A percentile compares a stretch with the other conserved stretches of the same genome.
Evolutionary conservation across 2,329 filamentous ascomycete genomes (phyloP).

Genomic region (Ascochyta rabiei): DNA sequence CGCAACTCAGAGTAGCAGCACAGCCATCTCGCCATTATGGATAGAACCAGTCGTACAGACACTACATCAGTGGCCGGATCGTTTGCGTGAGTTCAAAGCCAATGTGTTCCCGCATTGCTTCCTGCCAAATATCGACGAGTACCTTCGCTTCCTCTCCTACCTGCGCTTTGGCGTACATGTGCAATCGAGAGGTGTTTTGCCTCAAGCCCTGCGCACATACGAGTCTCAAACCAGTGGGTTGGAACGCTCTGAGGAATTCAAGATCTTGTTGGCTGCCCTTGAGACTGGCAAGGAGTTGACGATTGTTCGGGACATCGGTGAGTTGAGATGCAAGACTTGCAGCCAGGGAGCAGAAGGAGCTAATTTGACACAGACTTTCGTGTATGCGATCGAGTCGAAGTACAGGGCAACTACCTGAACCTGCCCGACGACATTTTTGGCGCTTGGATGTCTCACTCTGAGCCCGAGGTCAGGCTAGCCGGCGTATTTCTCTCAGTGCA

Average conservation of each 20-base stretch:
- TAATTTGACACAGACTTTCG: constrained; percentile 30
- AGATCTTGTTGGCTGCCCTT: constrained; percentile 48
- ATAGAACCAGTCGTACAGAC: constrained; percentile 44
- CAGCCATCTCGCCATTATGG: constrained; percentile 42
- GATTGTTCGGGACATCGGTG: constrained; percentile 50
- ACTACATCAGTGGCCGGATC: constrained; percentile 43
- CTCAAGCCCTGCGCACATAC: constrained; percentile 17
- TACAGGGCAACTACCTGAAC: constrained; percentile 53
- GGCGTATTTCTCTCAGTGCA: constrained; percentile 80
- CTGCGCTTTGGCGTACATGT: constrained; percentile 45
- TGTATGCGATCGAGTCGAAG: constrained; percentile 28
- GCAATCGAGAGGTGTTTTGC: constrained; percentile 23
- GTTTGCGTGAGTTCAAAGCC: constrained; percentile 50
- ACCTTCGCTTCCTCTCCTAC: constrained; percentile 48
- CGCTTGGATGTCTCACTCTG: constrained; percentile 45
- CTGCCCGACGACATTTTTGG: constrained; percentile 56
- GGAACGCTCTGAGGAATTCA: constrained; percentile 36
- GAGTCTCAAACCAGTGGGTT: constrained; percentile 16
- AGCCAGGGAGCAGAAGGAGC: neutral
- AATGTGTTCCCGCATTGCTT: constrained; percentile 58
- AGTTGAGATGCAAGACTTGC: constrained; percentile 9
- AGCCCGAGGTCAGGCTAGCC: constrained; percentile 69
- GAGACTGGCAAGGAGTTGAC: constrained; percentile 56
- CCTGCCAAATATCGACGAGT: constrained; percentile 48
- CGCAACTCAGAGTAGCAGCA: neutral